Percentiles rank a stretch among this genome's conserved stretches.
Conservation (phyloP, 805 yeast species). For the Yamadazyma nakazawae region DNA sequence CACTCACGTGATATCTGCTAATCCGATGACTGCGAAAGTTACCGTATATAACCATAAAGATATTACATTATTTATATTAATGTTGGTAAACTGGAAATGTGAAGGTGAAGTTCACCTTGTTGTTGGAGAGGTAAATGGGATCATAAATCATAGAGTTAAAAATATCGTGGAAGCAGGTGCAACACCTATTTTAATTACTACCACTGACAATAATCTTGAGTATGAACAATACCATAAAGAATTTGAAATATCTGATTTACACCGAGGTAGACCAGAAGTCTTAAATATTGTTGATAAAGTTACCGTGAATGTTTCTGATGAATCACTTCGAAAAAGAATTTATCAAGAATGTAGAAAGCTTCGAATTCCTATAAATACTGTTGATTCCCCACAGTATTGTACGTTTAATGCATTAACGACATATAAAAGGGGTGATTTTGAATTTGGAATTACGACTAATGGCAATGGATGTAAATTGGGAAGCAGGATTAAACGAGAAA, state of each 20-base stretch:
- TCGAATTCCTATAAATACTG: constrained; percentile 80
- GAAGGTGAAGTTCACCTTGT: constrained; percentile 54
- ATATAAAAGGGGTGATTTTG: constrained; percentile 66
- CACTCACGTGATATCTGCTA: constrained; percentile 3
- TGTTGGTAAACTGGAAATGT: constrained; percentile 44
- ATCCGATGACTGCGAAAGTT: constrained; percentile 3
- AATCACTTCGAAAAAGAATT: constrained; percentile 36
- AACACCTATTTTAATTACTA: constrained; percentile 46
- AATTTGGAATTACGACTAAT: constrained; percentile 77
- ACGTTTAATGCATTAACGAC: constrained; percentile 77
- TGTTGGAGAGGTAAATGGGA: constrained; percentile 45
- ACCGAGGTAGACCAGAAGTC: constrained; percentile 61
- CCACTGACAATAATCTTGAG: constrained; percentile 4
- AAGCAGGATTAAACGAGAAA: constrained; percentile 70
- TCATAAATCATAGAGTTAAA: constrained; percentile 47
- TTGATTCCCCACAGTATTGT: constrained; percentile 68
- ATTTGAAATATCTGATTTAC: constrained; percentile 45
- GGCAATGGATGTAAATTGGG: constrained; percentile 91
- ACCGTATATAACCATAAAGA: background rate
- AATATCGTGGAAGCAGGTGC: constrained; percentile 55
- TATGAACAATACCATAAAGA: constrained; percentile 12
- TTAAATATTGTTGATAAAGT: constrained; percentile 70
- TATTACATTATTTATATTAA: background rate
- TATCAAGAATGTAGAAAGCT: constrained; percentile 50
- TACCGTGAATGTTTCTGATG: constrained; percentile 52